Conservation (phyloP, 164 flowering plant species). For the Piper longum region DNA sequence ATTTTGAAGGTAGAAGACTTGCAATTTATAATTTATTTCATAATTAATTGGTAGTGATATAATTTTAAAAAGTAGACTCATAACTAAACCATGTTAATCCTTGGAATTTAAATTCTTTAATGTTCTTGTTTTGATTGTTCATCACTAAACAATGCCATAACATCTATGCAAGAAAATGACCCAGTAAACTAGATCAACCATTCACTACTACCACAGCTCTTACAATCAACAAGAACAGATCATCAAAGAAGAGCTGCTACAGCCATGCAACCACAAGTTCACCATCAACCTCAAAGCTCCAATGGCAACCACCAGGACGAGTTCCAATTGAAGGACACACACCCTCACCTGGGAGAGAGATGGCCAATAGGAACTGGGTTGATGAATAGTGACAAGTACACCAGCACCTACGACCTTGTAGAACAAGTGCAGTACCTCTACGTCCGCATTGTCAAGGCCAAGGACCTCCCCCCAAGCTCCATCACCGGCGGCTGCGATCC, state of each 20-base stretch:
- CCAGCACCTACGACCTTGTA: slow-evolving; percentile 81
- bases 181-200: too few species aligned
- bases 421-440: slow-evolving; percentile 76
- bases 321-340: slow-evolving; percentile 55
- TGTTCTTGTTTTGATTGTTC: too few species aligned
- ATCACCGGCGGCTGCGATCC: slow-evolving; percentile 58
- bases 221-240: not conserved
- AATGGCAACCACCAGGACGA: slow-evolving; percentile 21
- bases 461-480: slow-evolving; percentile 47
- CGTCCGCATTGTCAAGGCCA: slow-evolving; percentile 71
- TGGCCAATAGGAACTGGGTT: slow-evolving; percentile 53
- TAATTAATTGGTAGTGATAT: too few species aligned
- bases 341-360: slow-evolving; percentile 55
- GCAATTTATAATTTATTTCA: too few species aligned
- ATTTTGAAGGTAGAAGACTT: not conserved
- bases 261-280: slow-evolving; percentile 23
- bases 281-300: not conserved
- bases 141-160: too few species aligned
- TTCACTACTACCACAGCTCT: not conserved
- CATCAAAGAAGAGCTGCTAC: slow-evolving; percentile 1
- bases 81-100: too few species aligned
- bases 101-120: too few species aligned
- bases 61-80: too few species aligned
- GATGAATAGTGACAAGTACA: slow-evolving; percentile 36
- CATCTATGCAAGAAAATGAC: too few species aligned